Evolutionary conservation across 305 asterid genomes (phyloP).

Genomic region (Fraxinus platypoda): DNA sequence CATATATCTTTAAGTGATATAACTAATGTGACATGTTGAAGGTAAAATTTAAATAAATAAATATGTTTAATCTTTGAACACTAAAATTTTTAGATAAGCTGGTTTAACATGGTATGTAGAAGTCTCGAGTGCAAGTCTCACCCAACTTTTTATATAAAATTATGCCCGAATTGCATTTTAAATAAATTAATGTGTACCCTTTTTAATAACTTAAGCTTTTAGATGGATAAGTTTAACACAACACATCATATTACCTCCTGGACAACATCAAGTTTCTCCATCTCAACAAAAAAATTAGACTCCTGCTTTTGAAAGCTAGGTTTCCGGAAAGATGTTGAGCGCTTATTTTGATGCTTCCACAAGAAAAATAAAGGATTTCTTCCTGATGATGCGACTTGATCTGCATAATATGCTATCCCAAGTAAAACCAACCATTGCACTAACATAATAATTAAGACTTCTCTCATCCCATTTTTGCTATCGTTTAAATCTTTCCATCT

Average conservation of each 20-base stretch:
- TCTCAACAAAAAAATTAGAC: slow-evolving; percentile 62
- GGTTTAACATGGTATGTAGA: background rate
- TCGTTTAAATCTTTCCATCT: slow-evolving; percentile 73
- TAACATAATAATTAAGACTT: slow-evolving; percentile 56
- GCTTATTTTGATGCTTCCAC: slow-evolving; percentile 42
- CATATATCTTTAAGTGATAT: background rate
- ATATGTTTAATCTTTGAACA: background rate
- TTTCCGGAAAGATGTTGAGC: slow-evolving; percentile 55
- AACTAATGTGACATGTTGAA: background rate
- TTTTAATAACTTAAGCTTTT: background rate
- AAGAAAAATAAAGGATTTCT: slow-evolving; percentile 61
- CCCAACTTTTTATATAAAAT: background rate
- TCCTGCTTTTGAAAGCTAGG: slow-evolving; percentile 63
- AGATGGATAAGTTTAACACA: background rate
- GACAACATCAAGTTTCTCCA: slow-evolving; percentile 76
- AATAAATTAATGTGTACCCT: background rate
- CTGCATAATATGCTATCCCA: slow-evolving; percentile 61
- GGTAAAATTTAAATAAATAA: background rate
- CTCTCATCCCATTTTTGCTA: slow-evolving; percentile 69
- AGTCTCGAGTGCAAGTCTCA: background rate
- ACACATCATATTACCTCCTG: slow-evolving; percentile 63
- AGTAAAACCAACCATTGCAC: slow-evolving; percentile 86
- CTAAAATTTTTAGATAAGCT: background rate
- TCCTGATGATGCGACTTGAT: slow-evolving; percentile 73
- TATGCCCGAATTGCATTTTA: background rate